Base-by-base conservation (phyloP, 495 filamentous ascomycete genomes). In the Cercophora samala region DNA sequence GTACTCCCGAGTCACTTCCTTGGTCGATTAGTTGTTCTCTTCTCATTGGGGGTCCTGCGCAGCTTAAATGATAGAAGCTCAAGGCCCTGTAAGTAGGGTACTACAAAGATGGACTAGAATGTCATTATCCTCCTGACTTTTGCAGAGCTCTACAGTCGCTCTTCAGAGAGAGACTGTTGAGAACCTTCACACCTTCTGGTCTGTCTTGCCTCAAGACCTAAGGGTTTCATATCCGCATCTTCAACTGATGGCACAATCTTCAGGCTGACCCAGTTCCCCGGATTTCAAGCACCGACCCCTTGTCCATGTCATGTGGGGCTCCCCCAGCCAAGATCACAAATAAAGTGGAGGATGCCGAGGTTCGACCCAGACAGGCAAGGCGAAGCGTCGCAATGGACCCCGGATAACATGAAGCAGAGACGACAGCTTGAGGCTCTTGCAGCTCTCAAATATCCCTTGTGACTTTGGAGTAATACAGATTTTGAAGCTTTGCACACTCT, bases 291-390 rank as follows among this genome's bases (percentile, higher is more conserved):
- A 46, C 37, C 37, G 37, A 17, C 11, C 15, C 15, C 37, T 46
- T 46, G 37, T 46, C 37, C 37, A 8, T 46, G 37, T 9, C 37
- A 46, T 46, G 37, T 46, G 37, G 37, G 37, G 37, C 13, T 11
- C 37, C 37, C 13, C 37, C 37, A 46, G 37, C 15, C 37, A 46
- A 46, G 37, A 46, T 46, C 37, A 46, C 37, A 46, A 46, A 46
- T 46, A 56, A 56, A 56, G 53, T 56, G 53, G 53, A 56, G 53
- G 53, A 46, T 56, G 53, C 53, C 53, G 53, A 56, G 53, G 53
- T 56, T 23, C n/a, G 22, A 21, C 53, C 53, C 15, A 56, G 53
- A 56, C 4, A 56, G 53, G 53, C 5, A 23, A 46, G 8, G 13
- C 37, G 37, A 56, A 23, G 53, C 6, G 53, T 56, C n/a, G 53